Evolutionary conservation across 2,329 filamentous ascomycete species (phyloP).

Genomic region (Arthrobotrys pseudoclavata): DNA sequence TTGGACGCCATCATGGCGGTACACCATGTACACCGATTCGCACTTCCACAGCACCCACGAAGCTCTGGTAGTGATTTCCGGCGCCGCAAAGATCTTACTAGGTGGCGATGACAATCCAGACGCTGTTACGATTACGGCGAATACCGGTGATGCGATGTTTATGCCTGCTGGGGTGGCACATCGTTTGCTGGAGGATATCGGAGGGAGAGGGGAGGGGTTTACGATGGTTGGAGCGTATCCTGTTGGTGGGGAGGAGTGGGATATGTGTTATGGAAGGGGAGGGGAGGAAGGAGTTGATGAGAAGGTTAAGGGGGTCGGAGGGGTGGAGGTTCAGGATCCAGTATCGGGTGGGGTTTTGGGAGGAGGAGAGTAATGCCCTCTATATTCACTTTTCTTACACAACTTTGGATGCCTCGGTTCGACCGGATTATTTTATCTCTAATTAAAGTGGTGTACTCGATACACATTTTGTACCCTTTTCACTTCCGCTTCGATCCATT

Average conservation of each 20-base stretch:
- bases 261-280: slow-evolving; percentile 69
- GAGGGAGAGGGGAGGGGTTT: slow-evolving; percentile 66
- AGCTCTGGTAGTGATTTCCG: slow-evolving; percentile 72
- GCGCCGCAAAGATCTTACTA: slow-evolving; percentile 71
- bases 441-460: neutral
- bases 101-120: slow-evolving; percentile 68
- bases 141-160: slow-evolving; percentile 73
- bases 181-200: slow-evolving; percentile 66
- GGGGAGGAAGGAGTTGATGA: slow-evolving; percentile 67
- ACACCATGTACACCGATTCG: slow-evolving; percentile 71
- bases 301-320: slow-evolving; percentile 67
- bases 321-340: slow-evolving; percentile 68
- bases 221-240: slow-evolving; percentile 74
- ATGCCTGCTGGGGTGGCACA: slow-evolving; percentile 73
- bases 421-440: neutral
- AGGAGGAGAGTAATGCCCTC: slow-evolving; percentile 63
- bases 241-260: slow-evolving; percentile 68
- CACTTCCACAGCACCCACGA: slow-evolving; percentile 75
- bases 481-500: slow-evolving; percentile 47
- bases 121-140: slow-evolving; percentile 69
- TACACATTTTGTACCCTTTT: neutral
- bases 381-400: neutral
- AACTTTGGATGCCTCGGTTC: neutral
- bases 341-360: slow-evolving; percentile 67
- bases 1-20: slow-evolving; percentile 66